Conservation (phyloP, 352 stramenopile genomes). For the Phytophthora citrophthora region DNA sequence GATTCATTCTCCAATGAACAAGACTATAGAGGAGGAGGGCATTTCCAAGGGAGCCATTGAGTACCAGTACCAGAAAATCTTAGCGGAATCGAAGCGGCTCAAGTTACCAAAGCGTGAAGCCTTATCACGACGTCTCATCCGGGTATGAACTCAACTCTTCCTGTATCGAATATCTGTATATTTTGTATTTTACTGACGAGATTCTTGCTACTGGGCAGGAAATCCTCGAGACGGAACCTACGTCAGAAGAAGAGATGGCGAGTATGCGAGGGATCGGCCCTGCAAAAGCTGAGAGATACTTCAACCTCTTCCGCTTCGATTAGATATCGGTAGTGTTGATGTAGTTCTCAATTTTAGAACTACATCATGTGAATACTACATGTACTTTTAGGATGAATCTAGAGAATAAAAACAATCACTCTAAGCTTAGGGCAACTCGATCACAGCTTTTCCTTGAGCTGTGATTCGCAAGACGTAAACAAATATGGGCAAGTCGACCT, state of each 20-base stretch:
- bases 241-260: conserved; percentile 67
- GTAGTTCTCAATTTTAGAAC: no score
- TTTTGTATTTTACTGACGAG: no score
- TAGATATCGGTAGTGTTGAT: conserved; percentile 9
- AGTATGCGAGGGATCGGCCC: conserved; percentile 58
- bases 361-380: no score
- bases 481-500: no score
- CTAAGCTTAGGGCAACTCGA: no score
- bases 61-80: conserved; percentile 68
- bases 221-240: conserved; percentile 50
- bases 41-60: conserved; percentile 47
- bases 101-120: conserved; percentile 65
- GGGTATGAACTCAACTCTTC: conserved; percentile 31
- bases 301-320: conserved; percentile 47
- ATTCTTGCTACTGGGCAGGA: conserved; percentile 46
- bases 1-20: not conserved
- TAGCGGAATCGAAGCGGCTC: conserved; percentile 45
- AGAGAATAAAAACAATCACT: no score
- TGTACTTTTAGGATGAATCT: no score
- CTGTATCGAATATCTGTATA: no score
- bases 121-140: conserved; percentile 54
- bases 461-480: no score
- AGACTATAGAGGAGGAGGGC: conserved; percentile 3
- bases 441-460: no score
- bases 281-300: conserved; percentile 61